Percentiles rank a stretch among this genome's conserved stretches.
Evolutionary conservation across 495 filamentous ascomycete species (phyloP).

Genomic region (Talaromyces stipitatus): DNA sequence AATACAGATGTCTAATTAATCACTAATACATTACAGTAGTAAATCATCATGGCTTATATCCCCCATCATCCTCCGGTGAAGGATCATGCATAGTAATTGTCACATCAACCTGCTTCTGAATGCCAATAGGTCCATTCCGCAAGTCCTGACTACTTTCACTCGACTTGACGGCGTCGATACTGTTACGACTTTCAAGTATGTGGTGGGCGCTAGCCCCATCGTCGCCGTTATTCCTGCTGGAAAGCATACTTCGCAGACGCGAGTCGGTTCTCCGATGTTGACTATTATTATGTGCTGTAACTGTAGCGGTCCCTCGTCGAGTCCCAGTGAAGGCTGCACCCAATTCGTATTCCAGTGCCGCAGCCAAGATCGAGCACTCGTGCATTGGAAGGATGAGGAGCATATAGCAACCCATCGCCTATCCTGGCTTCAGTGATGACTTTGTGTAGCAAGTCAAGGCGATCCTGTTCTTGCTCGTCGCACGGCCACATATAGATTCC

Average conservation of each 20-base stretch:
- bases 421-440: too few relatives aligned
- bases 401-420: too few relatives aligned
- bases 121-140: background rate
- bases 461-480: too few relatives aligned
- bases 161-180: background rate
- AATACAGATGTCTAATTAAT: background rate
- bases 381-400: too few relatives aligned
- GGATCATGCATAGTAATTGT: background rate
- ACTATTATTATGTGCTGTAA: background rate
- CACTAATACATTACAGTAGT: background rate
- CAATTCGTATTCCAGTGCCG: too few relatives aligned
- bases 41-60: background rate
- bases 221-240: background rate
- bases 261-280: background rate
- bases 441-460: too few relatives aligned
- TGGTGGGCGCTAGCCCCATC: background rate
- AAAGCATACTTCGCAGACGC: background rate
- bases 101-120: background rate
- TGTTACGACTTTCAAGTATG: background rate
- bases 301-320: background rate
- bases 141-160: background rate
- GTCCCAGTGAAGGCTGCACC: background rate
- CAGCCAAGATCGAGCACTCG: too few relatives aligned
- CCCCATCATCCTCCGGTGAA: conserved; percentile 21
- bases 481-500: too few relatives aligned